Base-by-base conservation (phyloP, 2,329 filamentous ascomycete genomes). In the Cladophialophora immunda region DNA sequence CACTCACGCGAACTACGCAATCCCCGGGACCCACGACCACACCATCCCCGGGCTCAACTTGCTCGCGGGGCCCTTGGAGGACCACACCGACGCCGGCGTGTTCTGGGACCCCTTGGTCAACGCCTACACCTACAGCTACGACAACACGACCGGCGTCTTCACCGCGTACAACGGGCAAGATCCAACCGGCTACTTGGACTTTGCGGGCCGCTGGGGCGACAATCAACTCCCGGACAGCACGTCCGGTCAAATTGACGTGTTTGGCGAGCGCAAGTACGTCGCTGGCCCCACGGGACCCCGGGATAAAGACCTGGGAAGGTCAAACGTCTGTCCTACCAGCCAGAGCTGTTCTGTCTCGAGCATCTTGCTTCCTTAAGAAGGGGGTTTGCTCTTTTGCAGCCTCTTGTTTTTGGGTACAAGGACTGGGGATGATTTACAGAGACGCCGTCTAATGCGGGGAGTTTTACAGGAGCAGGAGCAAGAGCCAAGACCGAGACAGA, bases 1-100 rank as follows among this genome's bases (percentile, higher is more conserved):
- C 8, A 85, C 84, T 0, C 89, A 91, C 75, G 89, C 89, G 8
- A 87, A 87, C 72, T 91, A 90, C 74, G 86, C 87, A 19, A 86
- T 83, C 6, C 58, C 76, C 13, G 89, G 72, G 1, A 80, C 78
- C 1, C 88, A 90, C 72, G 88, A 90, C 73, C 87, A 90, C 72
- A 85, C 84, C 0, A 88, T 90, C 62, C 88, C 88, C 0, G 82
- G 86, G 63, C 63, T 89, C 19, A 87, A 88, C 65, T 79, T 89
- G 7, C 86, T 85, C 0, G 71, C 71, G 2, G 84, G 83, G 0
- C 65, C 65, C 5, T 75, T 89, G 2, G 80, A 85, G 50, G 84
- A 90, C 72, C 82, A 86, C 63, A 84, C 85, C 13, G 82, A 87
- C 62, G 75, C 79, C 45, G 88, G 87, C 3, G 73, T 78, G 2